A percentile compares a stretch with the other conserved stretches of the same genome.
phyloP scores from a whole-genome alignment of 2,329 filamentous ascomycete genomes.

The Berkeleyomyces basicola region DNA sequence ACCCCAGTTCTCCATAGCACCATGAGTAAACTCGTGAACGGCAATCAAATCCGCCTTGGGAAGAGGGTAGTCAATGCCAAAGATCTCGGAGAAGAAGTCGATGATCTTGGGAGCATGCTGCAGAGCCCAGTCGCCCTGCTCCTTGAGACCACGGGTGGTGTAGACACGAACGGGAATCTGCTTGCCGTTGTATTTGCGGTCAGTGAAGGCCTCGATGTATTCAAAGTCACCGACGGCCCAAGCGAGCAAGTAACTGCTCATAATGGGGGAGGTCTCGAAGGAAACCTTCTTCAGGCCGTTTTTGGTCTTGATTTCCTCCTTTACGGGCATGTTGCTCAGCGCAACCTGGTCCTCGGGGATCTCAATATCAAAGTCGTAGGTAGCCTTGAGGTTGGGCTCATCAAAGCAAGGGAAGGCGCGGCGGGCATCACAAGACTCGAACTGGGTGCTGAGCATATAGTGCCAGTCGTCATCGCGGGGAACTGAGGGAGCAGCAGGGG shows the following conservation, averaged over 20 bases:
- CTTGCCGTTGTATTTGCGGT: constrained; percentile 81
- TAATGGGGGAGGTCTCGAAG: constrained; percentile 72
- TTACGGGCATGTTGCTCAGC: constrained; percentile 90
- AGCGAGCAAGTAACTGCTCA: constrained; percentile 82
- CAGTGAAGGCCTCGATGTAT: constrained; percentile 81
- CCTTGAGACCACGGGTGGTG: constrained; percentile 83
- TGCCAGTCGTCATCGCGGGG: constrained; percentile 53
- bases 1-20: constrained; percentile 94
- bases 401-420: constrained; percentile 96
- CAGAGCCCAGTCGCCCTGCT: constrained; percentile 78
- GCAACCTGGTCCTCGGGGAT: constrained; percentile 77
- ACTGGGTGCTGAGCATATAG: constrained; percentile 87
- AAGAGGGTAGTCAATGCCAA: constrained; percentile 80
- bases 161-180: constrained; percentile 87
- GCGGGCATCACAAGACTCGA: constrained; percentile 89
- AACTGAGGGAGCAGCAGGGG: constrained; percentile 56
- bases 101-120: constrained; percentile 86
- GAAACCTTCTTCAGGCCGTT: constrained; percentile 56
- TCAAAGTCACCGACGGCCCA: constrained; percentile 97
- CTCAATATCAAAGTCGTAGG: constrained; percentile 87
- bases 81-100: constrained; percentile 92
- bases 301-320: constrained; percentile 40
- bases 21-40: constrained; percentile 78
- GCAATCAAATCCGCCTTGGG: constrained; percentile 84
- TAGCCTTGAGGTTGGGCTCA: constrained; percentile 91